Percentiles rank a stretch among this genome's conserved stretches.
phyloP scores from a whole-genome alignment of 208 protist species.

The Herpetomonas muscarum region DNA sequence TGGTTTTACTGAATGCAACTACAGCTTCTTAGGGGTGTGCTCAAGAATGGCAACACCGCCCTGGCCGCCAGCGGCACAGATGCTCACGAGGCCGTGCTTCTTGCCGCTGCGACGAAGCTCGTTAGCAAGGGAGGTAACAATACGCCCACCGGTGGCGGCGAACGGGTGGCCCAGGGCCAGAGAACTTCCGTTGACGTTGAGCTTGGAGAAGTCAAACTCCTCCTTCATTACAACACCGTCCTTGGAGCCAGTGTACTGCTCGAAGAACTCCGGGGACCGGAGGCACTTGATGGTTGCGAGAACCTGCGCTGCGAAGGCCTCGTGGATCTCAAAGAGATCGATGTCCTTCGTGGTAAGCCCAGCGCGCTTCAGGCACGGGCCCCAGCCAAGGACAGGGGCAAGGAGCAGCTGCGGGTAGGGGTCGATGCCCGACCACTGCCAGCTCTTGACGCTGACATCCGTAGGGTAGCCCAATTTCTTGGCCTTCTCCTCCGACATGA shows the following conservation, averaged over 20 bases:
- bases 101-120: conserved; percentile 79
- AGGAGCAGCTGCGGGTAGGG: conserved; percentile 86
- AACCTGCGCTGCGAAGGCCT: conserved; percentile 88
- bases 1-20: not conserved
- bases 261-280: conserved; percentile 66
- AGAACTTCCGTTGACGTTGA: conserved; percentile 78
- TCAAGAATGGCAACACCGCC: conserved; percentile 74
- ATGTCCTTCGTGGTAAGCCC: conserved; percentile 74
- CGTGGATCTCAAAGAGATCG: conserved; percentile 86
- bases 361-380: conserved; percentile 54
- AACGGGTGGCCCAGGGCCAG: conserved; percentile 87
- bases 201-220: conserved; percentile 61
- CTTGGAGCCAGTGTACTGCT: conserved; percentile 29
- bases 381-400: conserved; percentile 80
- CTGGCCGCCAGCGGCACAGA: conserved; percentile 86
- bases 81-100: conserved; percentile 71
- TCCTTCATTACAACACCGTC: conserved; percentile 36
- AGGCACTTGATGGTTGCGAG: conserved; percentile 74
- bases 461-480: conserved; percentile 70
- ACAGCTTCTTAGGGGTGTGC: conserved; percentile 39
- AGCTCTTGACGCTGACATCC: conserved; percentile 60
- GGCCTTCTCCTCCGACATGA: conserved; percentile 86
- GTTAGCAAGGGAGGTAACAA: conserved; percentile 72
- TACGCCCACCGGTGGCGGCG: conserved; percentile 78
- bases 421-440: conserved; percentile 75